These are phyloP conservation scores for Phytophthora meadii DNA, from an alignment of 352 stramenopile genomes.

Conservation along the genomic window DNA sequence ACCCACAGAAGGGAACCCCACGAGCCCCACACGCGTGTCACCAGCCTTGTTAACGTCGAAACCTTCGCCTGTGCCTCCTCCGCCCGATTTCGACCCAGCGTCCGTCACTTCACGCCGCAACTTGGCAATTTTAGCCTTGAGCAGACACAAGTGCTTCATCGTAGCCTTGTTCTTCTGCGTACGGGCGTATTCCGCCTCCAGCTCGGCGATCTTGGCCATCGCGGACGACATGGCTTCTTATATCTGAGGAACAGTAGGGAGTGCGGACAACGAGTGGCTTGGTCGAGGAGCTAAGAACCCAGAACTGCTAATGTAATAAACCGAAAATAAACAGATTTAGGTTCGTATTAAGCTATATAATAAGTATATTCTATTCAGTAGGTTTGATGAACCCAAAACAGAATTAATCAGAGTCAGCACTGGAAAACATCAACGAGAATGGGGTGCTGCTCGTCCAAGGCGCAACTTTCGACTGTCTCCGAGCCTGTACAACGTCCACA, in stretches of 20 bases:
- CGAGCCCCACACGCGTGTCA: constrained; percentile 97
- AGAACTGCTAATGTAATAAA: constrained; percentile 4
- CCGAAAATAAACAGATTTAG: constrained; percentile 6
- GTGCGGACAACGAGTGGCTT: constrained; percentile 6
- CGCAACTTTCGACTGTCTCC: constrained; percentile 44
- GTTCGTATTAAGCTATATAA: neutral
- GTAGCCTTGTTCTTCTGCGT: constrained; percentile 99
- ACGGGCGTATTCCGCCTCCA: constrained; percentile 94
- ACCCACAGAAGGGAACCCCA: constrained; percentile 99
- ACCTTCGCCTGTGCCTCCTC: constrained; percentile 79
- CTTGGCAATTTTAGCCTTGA: constrained; percentile 99
- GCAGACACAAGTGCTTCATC: constrained; percentile 98
- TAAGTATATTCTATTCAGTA: neutral
- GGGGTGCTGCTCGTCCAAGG: constrained; percentile 79
- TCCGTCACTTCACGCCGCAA: constrained; percentile 94
- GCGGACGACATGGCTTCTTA: constrained; percentile 57
- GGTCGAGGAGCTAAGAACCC: constrained; percentile 17
- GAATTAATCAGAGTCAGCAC: constrained; percentile 2
- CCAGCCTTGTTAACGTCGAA: constrained; percentile 95
- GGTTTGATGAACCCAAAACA: constrained; percentile 2
- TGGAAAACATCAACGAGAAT: constrained; percentile 41
- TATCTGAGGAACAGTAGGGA: neutral
- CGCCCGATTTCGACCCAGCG: constrained; percentile 68
- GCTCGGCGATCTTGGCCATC: constrained; percentile 81
- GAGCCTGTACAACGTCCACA: constrained; percentile 16